These are phyloP conservation scores for Macrophomina tecta DNA, from an alignment of 2,329 filamentous ascomycete species.

Conservation along the genomic window DNA sequence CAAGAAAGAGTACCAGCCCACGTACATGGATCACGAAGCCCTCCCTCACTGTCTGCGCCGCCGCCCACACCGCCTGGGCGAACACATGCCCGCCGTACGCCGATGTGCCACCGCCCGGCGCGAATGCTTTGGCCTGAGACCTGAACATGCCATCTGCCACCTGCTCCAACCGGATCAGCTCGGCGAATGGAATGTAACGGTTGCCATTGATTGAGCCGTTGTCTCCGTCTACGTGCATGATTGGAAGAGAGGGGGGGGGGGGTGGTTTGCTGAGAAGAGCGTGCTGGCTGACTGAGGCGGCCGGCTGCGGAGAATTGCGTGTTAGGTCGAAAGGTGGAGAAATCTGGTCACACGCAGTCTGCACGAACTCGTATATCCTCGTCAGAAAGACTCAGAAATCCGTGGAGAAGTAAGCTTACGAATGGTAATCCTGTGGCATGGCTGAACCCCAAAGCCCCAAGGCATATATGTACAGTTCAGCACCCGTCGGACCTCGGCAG, in stretches of 20 bases:
- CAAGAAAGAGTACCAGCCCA: slow-evolving; percentile 16
- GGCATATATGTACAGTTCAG: neutral
- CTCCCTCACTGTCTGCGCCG: slow-evolving; percentile 58
- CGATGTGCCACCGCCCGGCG: slow-evolving; percentile 49
- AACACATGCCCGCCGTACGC: slow-evolving; percentile 64
- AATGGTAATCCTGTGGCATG: neutral
- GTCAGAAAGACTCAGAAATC: neutral
- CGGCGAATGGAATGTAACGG: slow-evolving; percentile 44
- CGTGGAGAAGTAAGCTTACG: slow-evolving; percentile 19
- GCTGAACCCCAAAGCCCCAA: neutral
- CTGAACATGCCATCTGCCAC: slow-evolving; percentile 46
- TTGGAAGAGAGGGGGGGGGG: too few species aligned
- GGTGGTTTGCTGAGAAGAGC: slow-evolving; percentile 14
- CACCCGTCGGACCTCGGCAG: slow-evolving; percentile 10
- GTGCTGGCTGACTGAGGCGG: neutral
- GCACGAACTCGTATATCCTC: slow-evolving; percentile 11
- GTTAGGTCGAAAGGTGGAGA: slow-evolving; percentile 13
- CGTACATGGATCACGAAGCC: slow-evolving; percentile 60
- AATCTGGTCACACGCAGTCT: slow-evolving; percentile 16
- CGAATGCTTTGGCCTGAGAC: slow-evolving; percentile 49
- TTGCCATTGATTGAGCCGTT: slow-evolving; percentile 22
- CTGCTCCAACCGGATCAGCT: slow-evolving; percentile 49
- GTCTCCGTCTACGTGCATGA: slow-evolving; percentile 16
- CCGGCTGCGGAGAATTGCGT: slow-evolving; percentile 3
- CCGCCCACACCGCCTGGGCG: slow-evolving; percentile 63